Base-by-base conservation (phyloP, 768 basidiomycete species). In the Boletus sp. region DNA sequence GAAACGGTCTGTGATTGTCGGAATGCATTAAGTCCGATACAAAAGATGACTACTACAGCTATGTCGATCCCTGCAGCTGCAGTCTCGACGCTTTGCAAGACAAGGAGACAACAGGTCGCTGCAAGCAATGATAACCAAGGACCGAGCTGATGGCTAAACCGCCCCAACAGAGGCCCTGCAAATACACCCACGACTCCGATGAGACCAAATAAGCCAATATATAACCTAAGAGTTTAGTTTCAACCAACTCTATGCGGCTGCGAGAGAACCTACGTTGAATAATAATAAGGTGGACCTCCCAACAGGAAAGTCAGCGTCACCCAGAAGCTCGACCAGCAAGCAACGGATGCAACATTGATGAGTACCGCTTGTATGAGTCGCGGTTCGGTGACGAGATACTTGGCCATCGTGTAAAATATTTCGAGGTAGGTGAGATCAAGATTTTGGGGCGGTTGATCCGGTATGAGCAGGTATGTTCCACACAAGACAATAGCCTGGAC, bases 141-240 rank as follows among this genome's bases (percentile, higher is more conserved):
- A 0, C 75, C 73, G 27, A 77, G 23, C 10, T 50, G 63, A 51
- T 66, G 61, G 5, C 59, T 61, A 7, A 67, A 32, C 11, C 49
- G 51, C 13, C 66, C 69, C 0, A 64, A 62, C 23, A 64, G 19
- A 5, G 65, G 62, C 0, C 66, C 68, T 7, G 33, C 55, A 13
- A 61, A 37, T 23, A 76, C 69, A 25, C 73, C 79, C 23, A 47
- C 57, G 41, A 76, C 65, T 14, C 80, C 79, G 9, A 80, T 50
- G 6, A 81, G 71, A 23, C 78, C 79, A 56, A 80, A 77, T n/a
- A 81, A 62, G 33, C 79, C 79, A 47, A 78, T 79, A 19, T 69
- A 66, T 34, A 63, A 56, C 44, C 59, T 50, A n/a, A 4, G 19
- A 30, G 3, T 13, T 37, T 11, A 15, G 7, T 49, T 41, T 64